Evolutionary conservation across 2,329 filamentous ascomycete genomes (phyloP), one percentile per base, ranked within the genome.

Genomic region (Raffaelea albimanens): DNA sequence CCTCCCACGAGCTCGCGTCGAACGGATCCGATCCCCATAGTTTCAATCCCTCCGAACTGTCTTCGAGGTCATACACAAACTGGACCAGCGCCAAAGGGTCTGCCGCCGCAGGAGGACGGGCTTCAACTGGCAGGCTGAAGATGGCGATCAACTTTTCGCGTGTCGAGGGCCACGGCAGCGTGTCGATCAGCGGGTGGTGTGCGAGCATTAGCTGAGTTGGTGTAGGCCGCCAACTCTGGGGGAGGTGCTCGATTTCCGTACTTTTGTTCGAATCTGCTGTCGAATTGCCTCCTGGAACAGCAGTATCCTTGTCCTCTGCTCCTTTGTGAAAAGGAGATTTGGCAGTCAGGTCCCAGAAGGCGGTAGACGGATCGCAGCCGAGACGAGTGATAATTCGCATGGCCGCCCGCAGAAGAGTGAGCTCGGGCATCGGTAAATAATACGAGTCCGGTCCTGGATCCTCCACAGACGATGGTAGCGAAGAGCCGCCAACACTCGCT

Each of bases 61-160:
- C 75, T 54, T 81, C 76, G 41, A 81, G 59, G 54, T 81, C 77
- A 47, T 78, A 78, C 2, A 72, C 67, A 44, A 81, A 64, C 48
- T 73, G 69, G 21, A 74, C 59, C 20, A 79, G 59, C 5, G 67
- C 73, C 52, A 74, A 61, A 14, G 67, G 64, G 5, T 68, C 66
- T 19, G 65, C 64, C 1, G 73, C 73, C 9, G 62, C 59, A 2
- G 68, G 60, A 13, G 76, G 76, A 25, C 75, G 68, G 34, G 67
- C 53, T 29, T 67, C 59, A 2, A 68, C 65, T 0, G 75, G 75
- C 25, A 80, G 60, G 16, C 62, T 63, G 45, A 80, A 63, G 29
- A 79, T 62, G 51, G 65, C 65, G 52, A 82, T 74, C 16, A 49
- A 20, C 22, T 46, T 44, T 14, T 50, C 50, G 50, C 50, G 50